Evolutionary conservation across 2,329 filamentous ascomycete genomes (phyloP), one percentile per base, ranked within the genome.

Genomic region (Neonectria sp.): DNA sequence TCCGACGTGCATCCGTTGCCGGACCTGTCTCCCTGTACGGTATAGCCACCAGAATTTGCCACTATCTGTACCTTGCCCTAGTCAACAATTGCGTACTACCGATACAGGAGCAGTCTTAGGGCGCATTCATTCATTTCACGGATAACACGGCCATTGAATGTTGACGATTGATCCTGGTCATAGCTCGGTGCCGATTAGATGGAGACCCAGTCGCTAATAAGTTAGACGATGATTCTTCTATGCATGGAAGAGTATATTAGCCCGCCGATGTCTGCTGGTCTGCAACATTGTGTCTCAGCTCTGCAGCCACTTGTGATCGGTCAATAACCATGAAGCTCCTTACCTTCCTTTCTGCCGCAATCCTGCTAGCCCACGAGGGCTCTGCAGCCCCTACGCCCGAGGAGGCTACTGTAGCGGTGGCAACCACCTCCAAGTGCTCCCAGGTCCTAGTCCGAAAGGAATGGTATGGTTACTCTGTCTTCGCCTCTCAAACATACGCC

Each of bases 241-340:
- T 48, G 45, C 45, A 27, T 48, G 45, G 45, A 60, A 52, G 35
- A 60, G 58, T 60, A 60, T 60, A 60, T 53, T 60, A 60, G 58
- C 58, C 46, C 15, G 58, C 33, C 6, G 13, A 3, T 35, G 17
- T 60, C 58, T 37, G 25, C 45, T 53, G 25, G 35, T 33, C 25
- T 60, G 24, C 6, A 33, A 48, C 31, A 11, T 45, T 3, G 17
- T n/a, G 45, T n/a, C 56, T 24, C 24, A 53, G 48, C 25, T 52
- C 48, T 53, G 12, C 58, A 53, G 46, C 12, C 48, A 53, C 35
- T 53, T 33, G 25, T 35, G 25, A 45, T 60, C 48, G 15, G 45
- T 27, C 45, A 48, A 48, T 53, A 17, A 43, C n/a, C 48, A 60
- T 60, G 58, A 60, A 60, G 48, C 48, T 60, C 35, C 46, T 53